Evolutionary conservation across 208 protist genomes (phyloP).

Genomic region (Angomonas deanei): DNA sequence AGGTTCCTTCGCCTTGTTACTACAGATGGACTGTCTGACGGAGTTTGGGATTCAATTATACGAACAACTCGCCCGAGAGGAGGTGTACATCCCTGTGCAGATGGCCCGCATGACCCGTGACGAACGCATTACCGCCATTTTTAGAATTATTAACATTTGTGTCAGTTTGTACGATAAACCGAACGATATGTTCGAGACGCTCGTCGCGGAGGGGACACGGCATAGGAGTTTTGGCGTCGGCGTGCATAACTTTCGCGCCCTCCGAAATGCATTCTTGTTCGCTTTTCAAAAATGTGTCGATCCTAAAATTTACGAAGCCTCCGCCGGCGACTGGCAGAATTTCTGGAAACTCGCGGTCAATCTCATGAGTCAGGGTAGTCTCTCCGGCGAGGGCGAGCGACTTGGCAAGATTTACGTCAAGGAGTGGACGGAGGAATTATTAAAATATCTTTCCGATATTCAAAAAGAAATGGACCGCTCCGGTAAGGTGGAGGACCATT

Average conservation of each 20-base stretch:
- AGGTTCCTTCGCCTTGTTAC: background rate
- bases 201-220: constrained; percentile 20
- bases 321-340: constrained; percentile 47
- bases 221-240: constrained; percentile 60
- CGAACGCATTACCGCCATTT: background rate
- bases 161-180: background rate
- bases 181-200: background rate
- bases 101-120: background rate
- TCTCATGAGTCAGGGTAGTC: constrained; percentile 37
- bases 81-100: background rate
- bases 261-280: constrained; percentile 54
- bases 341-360: constrained; percentile 54
- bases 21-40: background rate
- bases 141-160: background rate
- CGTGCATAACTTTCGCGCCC: constrained; percentile 29
- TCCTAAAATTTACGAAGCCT: constrained; percentile 31
- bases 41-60: background rate
- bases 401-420: constrained; percentile 33
- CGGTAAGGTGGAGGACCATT: constrained; percentile 29
- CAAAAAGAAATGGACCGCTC: constrained; percentile 29
- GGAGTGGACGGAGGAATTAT: constrained; percentile 31
- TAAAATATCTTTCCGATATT: constrained; percentile 39
- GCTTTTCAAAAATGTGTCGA: constrained; percentile 60
- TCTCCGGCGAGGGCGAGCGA: constrained; percentile 39
- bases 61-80: background rate